Percentiles rank a stretch among this genome's conserved stretches.
Evolutionary conservation across 148 eudicot genomes (phyloP).

Genomic region (Tetragonia tetragonoides): DNA sequence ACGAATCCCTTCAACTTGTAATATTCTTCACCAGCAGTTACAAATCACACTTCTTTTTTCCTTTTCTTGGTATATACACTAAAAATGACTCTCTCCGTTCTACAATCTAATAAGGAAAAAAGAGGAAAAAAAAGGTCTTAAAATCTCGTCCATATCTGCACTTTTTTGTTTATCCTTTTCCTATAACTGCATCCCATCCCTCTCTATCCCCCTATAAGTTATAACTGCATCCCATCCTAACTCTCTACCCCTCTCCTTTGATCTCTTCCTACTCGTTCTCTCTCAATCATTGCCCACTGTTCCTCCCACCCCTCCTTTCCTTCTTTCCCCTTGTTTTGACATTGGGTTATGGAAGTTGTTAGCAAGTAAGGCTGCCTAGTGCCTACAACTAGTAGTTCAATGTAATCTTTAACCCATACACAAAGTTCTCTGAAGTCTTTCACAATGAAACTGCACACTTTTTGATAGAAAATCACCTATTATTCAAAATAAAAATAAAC

Average conservation of each 20-base stretch:
- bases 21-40: conserved; percentile 10
- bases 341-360: not conserved
- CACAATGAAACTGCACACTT: not conserved
- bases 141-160: not conserved
- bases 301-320: not conserved
- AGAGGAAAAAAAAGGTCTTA: too few relatives aligned
- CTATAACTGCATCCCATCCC: not conserved
- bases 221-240: not conserved
- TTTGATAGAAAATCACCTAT: not conserved
- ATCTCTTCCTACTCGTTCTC: not conserved
- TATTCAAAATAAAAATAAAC: not conserved
- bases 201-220: not conserved
- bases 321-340: not conserved
- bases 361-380: not conserved
- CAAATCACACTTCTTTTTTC: not conserved
- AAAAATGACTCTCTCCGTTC: too few relatives aligned
- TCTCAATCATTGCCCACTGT: too few relatives aligned
- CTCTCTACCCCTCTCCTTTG: not conserved
- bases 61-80: too few relatives aligned
- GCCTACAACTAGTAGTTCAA: not conserved
- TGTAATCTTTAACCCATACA: not conserved
- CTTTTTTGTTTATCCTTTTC: not conserved
- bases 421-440: not conserved
- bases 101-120: too few relatives aligned
- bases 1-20: not conserved